Conservation (phyloP, 139 green algal species). For the Tetradesmus obliquus region DNA sequence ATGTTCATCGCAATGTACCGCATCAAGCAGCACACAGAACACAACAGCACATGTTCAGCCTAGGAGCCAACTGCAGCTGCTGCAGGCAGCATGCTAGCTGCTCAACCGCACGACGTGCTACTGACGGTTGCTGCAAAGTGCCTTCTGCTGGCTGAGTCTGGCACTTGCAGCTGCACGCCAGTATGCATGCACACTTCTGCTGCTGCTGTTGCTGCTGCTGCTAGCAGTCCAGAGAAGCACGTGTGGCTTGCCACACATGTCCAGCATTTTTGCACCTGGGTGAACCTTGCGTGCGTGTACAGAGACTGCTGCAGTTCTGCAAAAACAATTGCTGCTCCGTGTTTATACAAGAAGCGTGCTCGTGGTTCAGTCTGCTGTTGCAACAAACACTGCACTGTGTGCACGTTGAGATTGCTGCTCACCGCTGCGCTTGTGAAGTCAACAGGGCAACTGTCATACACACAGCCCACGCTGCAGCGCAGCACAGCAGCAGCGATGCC, state of each 20-base stretch:
- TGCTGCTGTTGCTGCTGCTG: neutral
- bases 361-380: too few species aligned
- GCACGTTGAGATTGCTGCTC: neutral
- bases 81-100: neutral
- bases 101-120: neutral
- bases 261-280: too few species aligned
- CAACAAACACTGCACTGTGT: too few species aligned
- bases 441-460: slow-evolving; percentile 25
- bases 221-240: neutral
- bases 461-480: slow-evolving; percentile 4
- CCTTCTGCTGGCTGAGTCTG: neutral
- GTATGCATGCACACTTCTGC: neutral
- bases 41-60: neutral
- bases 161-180: neutral
- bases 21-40: neutral
- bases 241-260: too few species aligned
- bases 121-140: too few species aligned
- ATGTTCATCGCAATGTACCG: neutral
- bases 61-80: neutral
- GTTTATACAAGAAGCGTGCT: too few species aligned
- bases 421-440: slow-evolving; percentile 33
- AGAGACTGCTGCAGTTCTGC: too few species aligned
- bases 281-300: too few species aligned
- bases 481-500: neutral
- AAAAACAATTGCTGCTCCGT: too few species aligned